Percentiles rank a stretch among this genome's conserved stretches.
Conservation (phyloP, 345 rosid genomes). For the Syzygium aqueum region DNA sequence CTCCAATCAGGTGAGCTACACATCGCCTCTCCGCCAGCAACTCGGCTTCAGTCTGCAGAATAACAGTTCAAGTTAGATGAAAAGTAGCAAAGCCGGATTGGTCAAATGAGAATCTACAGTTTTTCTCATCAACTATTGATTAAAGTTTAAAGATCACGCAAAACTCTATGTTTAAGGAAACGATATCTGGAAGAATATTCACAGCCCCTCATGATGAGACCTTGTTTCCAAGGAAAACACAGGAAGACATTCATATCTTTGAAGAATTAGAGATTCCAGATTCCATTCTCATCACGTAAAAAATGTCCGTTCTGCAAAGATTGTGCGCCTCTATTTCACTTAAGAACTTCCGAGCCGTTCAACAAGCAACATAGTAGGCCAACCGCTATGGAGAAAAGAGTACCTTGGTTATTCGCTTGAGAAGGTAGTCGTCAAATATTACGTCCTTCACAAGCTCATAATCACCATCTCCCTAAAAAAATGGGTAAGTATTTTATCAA, state of each 20-base stretch:
- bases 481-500: not conserved
- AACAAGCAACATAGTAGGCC: not conserved
- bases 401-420: conserved; percentile 75
- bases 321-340: not conserved
- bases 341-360: not conserved
- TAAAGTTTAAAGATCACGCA: not conserved
- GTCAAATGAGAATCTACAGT: not conserved
- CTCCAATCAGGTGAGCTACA: conserved; percentile 96
- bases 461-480: conserved; percentile 84
- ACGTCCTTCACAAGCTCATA: conserved; percentile 87
- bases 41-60: conserved; percentile 76
- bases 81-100: not conserved
- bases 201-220: not conserved
- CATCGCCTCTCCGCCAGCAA: conserved; percentile 89
- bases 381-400: not conserved
- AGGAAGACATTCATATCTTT: not conserved
- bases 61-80: not conserved
- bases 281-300: not conserved
- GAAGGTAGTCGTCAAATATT: conserved; percentile 76
- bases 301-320: not conserved
- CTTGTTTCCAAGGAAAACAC: not conserved
- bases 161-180: not conserved
- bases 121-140: not conserved
- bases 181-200: not conserved
- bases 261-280: not conserved